Percentiles rank a stretch among this genome's conserved stretches.
phyloP scores from a whole-genome alignment of 2,329 filamentous ascomycete genomes.

The Calonectria henricotiae region DNA sequence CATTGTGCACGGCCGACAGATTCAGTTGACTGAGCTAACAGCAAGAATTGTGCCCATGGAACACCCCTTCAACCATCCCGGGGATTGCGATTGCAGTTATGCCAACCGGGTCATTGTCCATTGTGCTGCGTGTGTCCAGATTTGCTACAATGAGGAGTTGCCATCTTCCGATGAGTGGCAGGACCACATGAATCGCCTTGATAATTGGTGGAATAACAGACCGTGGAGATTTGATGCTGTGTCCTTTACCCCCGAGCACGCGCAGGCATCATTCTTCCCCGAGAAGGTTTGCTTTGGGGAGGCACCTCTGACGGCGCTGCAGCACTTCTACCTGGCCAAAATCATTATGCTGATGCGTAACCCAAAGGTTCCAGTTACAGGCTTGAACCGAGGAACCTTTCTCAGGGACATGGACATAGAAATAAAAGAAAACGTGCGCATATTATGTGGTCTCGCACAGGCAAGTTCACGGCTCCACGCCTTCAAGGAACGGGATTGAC shows the following conservation, averaged over 20 bases:
- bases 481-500: not conserved
- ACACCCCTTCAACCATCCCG: not conserved
- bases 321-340: not conserved
- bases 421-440: not conserved
- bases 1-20: not conserved
- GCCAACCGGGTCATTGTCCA: constrained; percentile 6
- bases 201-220: not conserved
- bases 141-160: not conserved
- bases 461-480: not conserved
- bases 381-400: not conserved
- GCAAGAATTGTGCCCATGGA: not conserved
- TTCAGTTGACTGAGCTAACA: constrained; percentile 2
- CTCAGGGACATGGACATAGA: not conserved
- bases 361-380: not conserved
- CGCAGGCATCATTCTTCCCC: not conserved
- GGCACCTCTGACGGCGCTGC: not conserved
- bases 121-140: constrained; percentile 2
- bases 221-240: constrained; percentile 2
- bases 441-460: not conserved
- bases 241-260: not conserved
- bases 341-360: not conserved
- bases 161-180: not conserved
- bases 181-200: not conserved
- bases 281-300: not conserved
- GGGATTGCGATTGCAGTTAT: constrained; percentile 16